Conservation (phyloP, 2,329 filamentous ascomycete genomes). For the Colletotrichum chlorophyti region DNA sequence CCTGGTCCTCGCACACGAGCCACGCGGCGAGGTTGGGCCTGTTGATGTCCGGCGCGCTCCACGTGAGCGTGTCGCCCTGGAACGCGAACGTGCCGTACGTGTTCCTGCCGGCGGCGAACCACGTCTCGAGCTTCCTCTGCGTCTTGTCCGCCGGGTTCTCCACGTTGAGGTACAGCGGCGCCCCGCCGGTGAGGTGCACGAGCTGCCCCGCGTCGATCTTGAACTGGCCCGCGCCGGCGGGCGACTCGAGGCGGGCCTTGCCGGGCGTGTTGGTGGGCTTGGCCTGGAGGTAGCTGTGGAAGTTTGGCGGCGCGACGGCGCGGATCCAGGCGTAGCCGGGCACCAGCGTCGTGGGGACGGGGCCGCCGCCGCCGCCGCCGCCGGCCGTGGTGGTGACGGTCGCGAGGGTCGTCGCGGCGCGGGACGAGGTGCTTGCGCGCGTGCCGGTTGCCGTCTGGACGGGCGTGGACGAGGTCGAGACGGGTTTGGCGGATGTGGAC, state of each 20-base stretch:
- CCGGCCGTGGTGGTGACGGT: conserved; percentile 17
- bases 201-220: conserved; percentile 62
- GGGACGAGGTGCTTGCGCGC: conserved; percentile 1
- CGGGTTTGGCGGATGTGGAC: not conserved
- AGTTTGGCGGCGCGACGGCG: conserved; percentile 63
- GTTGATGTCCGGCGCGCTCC: conserved; percentile 54
- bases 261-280: conserved; percentile 50
- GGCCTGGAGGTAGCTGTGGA: conserved; percentile 61
- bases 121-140: conserved; percentile 55
- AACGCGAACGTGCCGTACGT: conserved; percentile 63
- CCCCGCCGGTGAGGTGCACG: conserved; percentile 52
- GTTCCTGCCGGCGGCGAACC: conserved; percentile 57
- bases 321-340: conserved; percentile 63
- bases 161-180: conserved; percentile 54
- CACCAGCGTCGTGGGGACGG: conserved; percentile 47
- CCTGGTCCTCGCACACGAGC: conserved; percentile 61
- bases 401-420: conserved; percentile 12
- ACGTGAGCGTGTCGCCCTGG: conserved; percentile 64
- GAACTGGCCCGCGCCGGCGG: conserved; percentile 64
- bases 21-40: conserved; percentile 64
- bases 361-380: conserved; percentile 5
- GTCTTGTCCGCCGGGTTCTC: conserved; percentile 52
- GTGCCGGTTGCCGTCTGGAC: not conserved
- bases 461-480: conserved; percentile 3
- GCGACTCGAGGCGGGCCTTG: conserved; percentile 56